A percentile compares a stretch with the other conserved stretches of the same genome.
Conservation (phyloP, 345 rosid genomes). For the Conringia planisiliqua region DNA sequence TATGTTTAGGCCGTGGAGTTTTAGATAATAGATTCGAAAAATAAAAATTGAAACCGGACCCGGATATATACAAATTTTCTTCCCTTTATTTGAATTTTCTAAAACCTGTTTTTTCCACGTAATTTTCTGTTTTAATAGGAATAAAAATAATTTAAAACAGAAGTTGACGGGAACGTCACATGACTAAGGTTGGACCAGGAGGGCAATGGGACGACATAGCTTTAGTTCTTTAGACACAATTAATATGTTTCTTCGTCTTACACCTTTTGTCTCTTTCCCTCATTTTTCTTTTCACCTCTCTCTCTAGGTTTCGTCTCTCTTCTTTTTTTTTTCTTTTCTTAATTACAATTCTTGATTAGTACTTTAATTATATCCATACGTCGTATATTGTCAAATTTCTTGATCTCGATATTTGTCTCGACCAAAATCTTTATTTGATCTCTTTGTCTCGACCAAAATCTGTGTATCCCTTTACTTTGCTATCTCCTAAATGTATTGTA, state of each 20-base stretch:
- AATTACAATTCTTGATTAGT: neutral
- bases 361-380: constrained; percentile 4
- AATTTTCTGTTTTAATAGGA: neutral
- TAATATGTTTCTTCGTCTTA: constrained; percentile 28
- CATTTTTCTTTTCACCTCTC: neutral
- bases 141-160: neutral
- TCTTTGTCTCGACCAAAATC: constrained; percentile 8
- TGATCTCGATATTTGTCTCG: constrained; percentile 12
- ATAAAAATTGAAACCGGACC: neutral
- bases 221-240: constrained; percentile 30
- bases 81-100: neutral
- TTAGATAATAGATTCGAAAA: neutral
- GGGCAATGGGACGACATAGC: neutral
- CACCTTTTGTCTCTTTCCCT: constrained; percentile 28
- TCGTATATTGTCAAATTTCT: neutral
- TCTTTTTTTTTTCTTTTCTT: neutral
- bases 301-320: constrained; percentile 23
- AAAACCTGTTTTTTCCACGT: neutral
- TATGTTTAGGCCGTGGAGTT: neutral
- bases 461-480: neutral
- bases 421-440: constrained; percentile 19
- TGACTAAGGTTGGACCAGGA: constrained; percentile 22
- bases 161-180: constrained; percentile 32
- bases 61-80: neutral
- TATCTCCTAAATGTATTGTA: neutral